Conservation (phyloP, 2,329 filamentous ascomycete species). For the Orbilia oligospora region DNA sequence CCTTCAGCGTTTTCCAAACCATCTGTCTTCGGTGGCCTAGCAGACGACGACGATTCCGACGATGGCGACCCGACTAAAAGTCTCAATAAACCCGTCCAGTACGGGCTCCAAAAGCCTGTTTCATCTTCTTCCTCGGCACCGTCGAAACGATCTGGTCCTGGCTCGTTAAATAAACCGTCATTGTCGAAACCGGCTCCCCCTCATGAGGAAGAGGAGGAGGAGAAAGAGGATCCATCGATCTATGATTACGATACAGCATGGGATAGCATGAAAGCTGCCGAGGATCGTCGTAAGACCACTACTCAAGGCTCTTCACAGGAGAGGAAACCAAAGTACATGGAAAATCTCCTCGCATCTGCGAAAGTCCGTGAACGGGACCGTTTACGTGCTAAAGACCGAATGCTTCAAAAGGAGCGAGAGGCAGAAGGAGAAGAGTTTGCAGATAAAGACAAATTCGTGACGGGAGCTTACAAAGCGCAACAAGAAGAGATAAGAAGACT, state of each 20-base stretch:
- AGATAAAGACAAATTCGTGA: constrained; percentile 89
- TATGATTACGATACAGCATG: constrained; percentile 90
- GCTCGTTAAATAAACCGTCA: constrained; percentile 68
- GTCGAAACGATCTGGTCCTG: constrained; percentile 63
- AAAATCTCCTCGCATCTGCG: constrained; percentile 79
- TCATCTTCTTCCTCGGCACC: constrained; percentile 64
- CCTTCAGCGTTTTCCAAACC: constrained; percentile 68
- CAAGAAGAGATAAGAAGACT: constrained; percentile 80
- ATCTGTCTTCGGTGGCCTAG: constrained; percentile 68
- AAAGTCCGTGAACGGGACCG: constrained; percentile 83
- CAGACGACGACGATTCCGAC: constrained; percentile 68
- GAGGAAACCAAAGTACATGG: constrained; percentile 83
- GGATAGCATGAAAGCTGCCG: constrained; percentile 77
- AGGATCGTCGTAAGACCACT: constrained; percentile 73
- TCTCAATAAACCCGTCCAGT: constrained; percentile 65
- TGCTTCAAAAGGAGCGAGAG: constrained; percentile 82
- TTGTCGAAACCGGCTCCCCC: constrained; percentile 70
- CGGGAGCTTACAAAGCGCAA: constrained; percentile 84
- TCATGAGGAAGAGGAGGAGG: constrained; percentile 71
- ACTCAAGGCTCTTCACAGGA: constrained; percentile 72
- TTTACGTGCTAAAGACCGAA: constrained; percentile 83
- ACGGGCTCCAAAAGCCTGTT: constrained; percentile 65
- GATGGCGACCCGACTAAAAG: constrained; percentile 67
- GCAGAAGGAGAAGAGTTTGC: constrained; percentile 84
- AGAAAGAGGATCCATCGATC: constrained; percentile 79